Evolutionary conservation across 2,329 filamentous ascomycete species (phyloP), one percentile per base, ranked within the genome.

Genomic region (Colletotrichum gloeosporioides): DNA sequence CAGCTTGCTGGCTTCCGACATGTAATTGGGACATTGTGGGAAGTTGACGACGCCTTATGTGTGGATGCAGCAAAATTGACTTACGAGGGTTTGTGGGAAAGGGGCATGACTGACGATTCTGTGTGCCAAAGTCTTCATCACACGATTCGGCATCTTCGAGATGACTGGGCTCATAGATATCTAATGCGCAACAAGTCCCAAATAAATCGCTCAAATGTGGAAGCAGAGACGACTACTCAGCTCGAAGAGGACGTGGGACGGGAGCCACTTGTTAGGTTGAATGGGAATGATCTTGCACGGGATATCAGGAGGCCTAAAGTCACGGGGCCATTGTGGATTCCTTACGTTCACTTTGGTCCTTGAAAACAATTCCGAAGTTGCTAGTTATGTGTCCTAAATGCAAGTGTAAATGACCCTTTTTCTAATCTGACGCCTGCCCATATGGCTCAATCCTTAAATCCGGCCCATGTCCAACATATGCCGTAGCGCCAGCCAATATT

Each of bases 1-100:
- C 85, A 88, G 77, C 77, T 87, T 3, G 84, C 83, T 0, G 85
- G 85, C 1, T 87, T 87, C 63, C 81, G 79, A 1, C 84, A 87
- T 72, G 85, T 88, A 76, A 49, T 49, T 49, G 44, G 44, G 18
- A 49, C 44, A 0, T 0, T 49, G 44, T 49, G n/a, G 44, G 44
- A 82, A 8, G 83, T 86, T 0, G 74, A 79, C 2, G 85, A 88
- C 64, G 36, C 68, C 18, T 15, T 73, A 1, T 85, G 81, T 66
- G 79, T 85, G 2, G 78, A 84, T 3, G 68, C 83, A 29, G 82
- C 84, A 0, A 81, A 70, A 44, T 36, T 77, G 4, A 25, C 80
- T 1, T 86, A 85, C 69, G 76, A 81, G 68, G 31, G 16, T 1
- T 16, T 78, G 18, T 15, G 22, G 18, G 29, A 62, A 1, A 9